Conservation (phyloP, 2,329 filamentous ascomycete genomes). For the Macrophomina pseudophaseolina region DNA sequence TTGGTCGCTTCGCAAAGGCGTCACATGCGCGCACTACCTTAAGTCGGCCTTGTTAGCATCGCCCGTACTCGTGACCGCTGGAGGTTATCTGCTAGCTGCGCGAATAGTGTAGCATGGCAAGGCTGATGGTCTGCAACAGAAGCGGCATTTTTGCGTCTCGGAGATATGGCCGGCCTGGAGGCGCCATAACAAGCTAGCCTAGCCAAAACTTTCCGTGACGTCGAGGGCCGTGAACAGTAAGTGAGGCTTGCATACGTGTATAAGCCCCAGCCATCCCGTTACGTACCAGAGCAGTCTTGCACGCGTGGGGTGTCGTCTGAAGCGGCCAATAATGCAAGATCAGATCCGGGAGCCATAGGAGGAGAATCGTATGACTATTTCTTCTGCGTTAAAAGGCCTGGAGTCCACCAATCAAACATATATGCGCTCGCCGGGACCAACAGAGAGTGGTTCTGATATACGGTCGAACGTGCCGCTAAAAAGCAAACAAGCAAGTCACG, state of each 20-base stretch:
- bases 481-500: slow-evolving; percentile 12
- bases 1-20: slow-evolving; percentile 1
- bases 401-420: not conserved
- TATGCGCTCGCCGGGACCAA: not conserved
- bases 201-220: slow-evolving; percentile 1
- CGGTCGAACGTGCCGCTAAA: not conserved
- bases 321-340: slow-evolving; percentile 1
- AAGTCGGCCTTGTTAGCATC: slow-evolving; percentile 7
- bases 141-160: slow-evolving; percentile 14
- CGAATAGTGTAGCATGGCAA: slow-evolving; percentile 9
- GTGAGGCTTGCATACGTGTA: slow-evolving; percentile 3
- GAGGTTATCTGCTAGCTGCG: not conserved
- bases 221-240: not conserved
- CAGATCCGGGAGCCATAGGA: not conserved
- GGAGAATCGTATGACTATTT: not conserved
- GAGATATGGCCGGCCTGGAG: not conserved
- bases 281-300: slow-evolving; percentile 3
- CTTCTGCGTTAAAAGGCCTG: not conserved
- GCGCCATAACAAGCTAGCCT: not conserved
- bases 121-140: not conserved
- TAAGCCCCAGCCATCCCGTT: slow-evolving; percentile 3
- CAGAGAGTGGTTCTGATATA: not conserved
- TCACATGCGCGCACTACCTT: slow-evolving; percentile 17
- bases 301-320: not conserved
- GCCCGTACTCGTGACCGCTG: slow-evolving; percentile 5